Conservation (phyloP, 345 rosid genomes). For the Populus simonii region DNA sequence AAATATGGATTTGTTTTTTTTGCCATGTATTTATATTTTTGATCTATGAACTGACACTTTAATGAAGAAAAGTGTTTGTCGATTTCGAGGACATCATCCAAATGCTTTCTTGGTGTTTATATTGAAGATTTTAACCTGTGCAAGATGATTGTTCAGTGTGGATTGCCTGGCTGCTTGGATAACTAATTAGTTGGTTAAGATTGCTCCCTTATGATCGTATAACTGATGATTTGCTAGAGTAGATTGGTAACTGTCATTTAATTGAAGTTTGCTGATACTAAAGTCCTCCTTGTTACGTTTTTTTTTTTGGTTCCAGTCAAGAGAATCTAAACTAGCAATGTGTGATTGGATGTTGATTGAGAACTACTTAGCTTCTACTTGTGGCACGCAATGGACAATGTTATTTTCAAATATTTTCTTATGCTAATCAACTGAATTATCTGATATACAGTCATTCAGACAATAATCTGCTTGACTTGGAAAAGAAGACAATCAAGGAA, state of each 20-base stretch:
- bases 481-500: conserved; percentile 56
- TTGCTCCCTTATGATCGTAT: neutral
- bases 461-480: conserved; percentile 75
- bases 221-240: too few relatives aligned
- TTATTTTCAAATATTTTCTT: neutral
- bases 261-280: neutral
- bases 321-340: neutral
- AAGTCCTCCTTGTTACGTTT: too few relatives aligned
- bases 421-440: conserved; percentile 19
- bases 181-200: neutral
- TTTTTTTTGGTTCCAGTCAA: too few relatives aligned
- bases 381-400: neutral
- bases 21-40: neutral
- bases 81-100: neutral
- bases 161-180: neutral
- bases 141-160: neutral
- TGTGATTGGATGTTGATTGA: neutral
- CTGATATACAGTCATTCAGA: conserved; percentile 79
- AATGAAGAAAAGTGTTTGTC: neutral
- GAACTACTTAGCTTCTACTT: neutral
- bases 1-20: neutral
- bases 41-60: neutral
- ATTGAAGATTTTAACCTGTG: neutral
- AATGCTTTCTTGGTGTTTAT: neutral
- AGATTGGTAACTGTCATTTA: neutral